Evolutionary conservation across 352 stramenopile species (phyloP), one percentile per base, ranked within the genome.

Genomic region (Phytophthora citrophthora): DNA sequence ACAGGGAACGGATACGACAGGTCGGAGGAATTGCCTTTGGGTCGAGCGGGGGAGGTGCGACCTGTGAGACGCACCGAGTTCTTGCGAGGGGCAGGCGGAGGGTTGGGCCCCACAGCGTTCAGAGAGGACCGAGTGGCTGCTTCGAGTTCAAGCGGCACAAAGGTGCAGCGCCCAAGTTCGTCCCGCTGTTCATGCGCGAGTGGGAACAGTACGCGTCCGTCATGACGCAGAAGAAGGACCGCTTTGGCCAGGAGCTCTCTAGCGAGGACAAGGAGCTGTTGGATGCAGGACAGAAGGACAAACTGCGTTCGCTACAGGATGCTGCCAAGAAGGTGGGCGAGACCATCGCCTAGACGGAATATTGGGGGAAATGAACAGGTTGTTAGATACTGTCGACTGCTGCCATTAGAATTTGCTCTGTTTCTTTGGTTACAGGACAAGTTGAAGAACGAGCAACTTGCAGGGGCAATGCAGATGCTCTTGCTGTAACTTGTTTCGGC

Each of bases 71-170:
- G 64, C 15, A 68, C 24, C 27, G 60, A 67, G 34, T 50, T 52
- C 16, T 34, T 40, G 4, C 45, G 43, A 10, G 61, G 32, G 3
- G 52, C 26, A 27, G 41, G 16, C 5, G 29, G 38, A n/a, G 48
- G 41, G 26, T 20, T 58, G 3, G 24, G 16, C 9, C 36, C 34
- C 26, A 41, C 26, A 0, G 20, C 32, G 26, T 31, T 44, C 27
- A 36, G 31, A 12, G 47, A 40, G 0, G 54, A 63, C 5, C 32
- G 24, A 23, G 27, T 48, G 12, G 27, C 7, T 5, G 45, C 10
- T 26, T 45, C 32, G 88, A 95, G 54, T 95, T 95, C 72, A 83
- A 88, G 68, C 76, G 82, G 11, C 88, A 95, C 74, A 94, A 94
- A 77, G 74, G 76, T 47, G 86, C 84, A 5, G 76, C 81, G 47